Evolutionary conservation across 805 yeast species (phyloP), one percentile per base, ranked within the genome.

Genomic region (Wickerhamiella siamensis): DNA sequence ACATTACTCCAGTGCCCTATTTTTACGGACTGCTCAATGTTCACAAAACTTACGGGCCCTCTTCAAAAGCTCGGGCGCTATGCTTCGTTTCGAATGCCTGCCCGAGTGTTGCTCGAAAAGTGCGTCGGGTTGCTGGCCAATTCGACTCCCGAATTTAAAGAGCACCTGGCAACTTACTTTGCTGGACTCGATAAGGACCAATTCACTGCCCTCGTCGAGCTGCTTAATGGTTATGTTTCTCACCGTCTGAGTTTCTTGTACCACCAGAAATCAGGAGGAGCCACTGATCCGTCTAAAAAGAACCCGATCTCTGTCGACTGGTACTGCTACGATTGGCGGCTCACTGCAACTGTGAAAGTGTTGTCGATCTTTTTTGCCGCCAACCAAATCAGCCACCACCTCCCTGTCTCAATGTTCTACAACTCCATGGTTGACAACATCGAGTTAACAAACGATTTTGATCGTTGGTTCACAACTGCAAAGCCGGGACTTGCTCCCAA

Each of bases 241-340:
- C 83, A 81, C 53, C 83, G 83, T 36, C 63, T 87, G 42, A 71
- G 76, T 33, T 47, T 69, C 57, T 52, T 54, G 27, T 55, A 43
- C 36, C 53, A 53, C 31, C 48, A 47, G 39, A 45, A 47, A 37
- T 31, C 47, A 44, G 31, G 38, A 32, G 43, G 38, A 41, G 49
- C 42, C 3, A 9, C 40, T 12, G 38, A 33, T 16, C 51, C 43
- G 5, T 38, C 38, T 43, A 49, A 18, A 37, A 16, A 35, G 17
- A 39, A 42, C 35, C 33, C 45, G n/a, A 51, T 56, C 27, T 48
- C 48, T 36, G 56, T 76, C 4, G 70, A 70, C 33, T 75, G 74
- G 49, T 87, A 87, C 57, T 78, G 82, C 0, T 69, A 71, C 46
- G 86, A 83, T 53, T 88, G 95, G 95, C 86, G 79, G 48, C 63